Conservation (phyloP, 352 stramenopile species). For the Phytophthora uliginosa region DNA sequence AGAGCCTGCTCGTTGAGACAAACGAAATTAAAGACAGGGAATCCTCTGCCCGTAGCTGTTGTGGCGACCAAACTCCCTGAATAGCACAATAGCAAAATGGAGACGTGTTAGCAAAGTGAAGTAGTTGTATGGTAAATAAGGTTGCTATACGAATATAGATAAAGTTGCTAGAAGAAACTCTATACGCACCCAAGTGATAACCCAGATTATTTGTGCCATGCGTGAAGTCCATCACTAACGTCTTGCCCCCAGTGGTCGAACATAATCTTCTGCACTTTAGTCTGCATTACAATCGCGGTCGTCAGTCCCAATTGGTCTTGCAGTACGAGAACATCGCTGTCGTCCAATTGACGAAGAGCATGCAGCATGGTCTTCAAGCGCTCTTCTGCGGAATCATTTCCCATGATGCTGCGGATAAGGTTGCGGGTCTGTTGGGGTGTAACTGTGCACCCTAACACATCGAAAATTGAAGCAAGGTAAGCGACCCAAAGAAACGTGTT, state of each 20-base stretch:
- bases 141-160: neutral
- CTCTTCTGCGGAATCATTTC: conserved; percentile 10
- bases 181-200: conserved; percentile 25
- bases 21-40: conserved; percentile 32
- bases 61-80: conserved; percentile 29
- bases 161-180: conserved; percentile 11
- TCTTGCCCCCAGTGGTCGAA: too few species aligned
- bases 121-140: neutral
- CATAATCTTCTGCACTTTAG: too few species aligned
- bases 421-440: conserved; percentile 24
- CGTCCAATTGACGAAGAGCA: conserved; percentile 20
- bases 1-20: conserved; percentile 23
- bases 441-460: conserved; percentile 5
- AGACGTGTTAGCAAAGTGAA: neutral
- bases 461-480: too few species aligned
- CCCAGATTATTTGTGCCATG: too few species aligned
- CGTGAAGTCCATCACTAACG: too few species aligned
- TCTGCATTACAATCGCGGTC: too few species aligned
- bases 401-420: conserved; percentile 20
- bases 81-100: too few species aligned
- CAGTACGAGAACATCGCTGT: conserved; percentile 5
- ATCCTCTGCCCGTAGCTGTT: conserved; percentile 18
- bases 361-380: conserved; percentile 21
- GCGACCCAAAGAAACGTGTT: too few species aligned
- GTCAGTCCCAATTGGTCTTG: too few species aligned